phyloP scores from a whole-genome alignment of 169 alveolate genomes.

The Babesia caballi region DNA sequence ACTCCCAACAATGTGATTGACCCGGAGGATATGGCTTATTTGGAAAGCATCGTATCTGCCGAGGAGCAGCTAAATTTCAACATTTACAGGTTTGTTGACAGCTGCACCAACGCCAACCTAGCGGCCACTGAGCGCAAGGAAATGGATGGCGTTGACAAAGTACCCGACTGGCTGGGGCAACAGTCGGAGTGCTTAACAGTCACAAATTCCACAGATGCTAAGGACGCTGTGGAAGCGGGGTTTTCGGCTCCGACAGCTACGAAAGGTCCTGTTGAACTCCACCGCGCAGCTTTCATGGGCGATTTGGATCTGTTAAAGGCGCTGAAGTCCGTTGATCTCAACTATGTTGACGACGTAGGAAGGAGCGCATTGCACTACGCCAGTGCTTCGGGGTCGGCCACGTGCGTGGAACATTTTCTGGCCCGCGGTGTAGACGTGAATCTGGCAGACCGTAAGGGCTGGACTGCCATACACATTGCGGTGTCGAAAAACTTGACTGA shows the following conservation, averaged over 20 bases:
- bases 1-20: conserved; percentile 30
- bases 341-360: conserved; percentile 80
- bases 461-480: conserved; percentile 84
- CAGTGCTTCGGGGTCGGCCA: conserved; percentile 78
- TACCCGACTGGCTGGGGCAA: not conserved
- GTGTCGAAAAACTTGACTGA: conserved; percentile 81
- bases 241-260: not conserved
- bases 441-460: conserved; percentile 77
- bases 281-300: conserved; percentile 79
- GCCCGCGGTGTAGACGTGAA: conserved; percentile 74
- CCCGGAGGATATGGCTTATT: conserved; percentile 4
- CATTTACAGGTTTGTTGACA: conserved; percentile 54
- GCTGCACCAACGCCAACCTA: conserved; percentile 24
- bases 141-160: not conserved
- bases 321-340: conserved; percentile 64
- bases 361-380: conserved; percentile 85
- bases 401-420: conserved; percentile 69
- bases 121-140: not conserved
- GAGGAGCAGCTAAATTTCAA: conserved; percentile 48
- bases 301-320: conserved; percentile 69
- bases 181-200: not conserved
- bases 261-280: no score
- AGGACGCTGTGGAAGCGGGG: not conserved
- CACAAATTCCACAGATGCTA: not conserved
- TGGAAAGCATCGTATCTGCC: conserved; percentile 9